Evolutionary conservation across 805 yeast species (phyloP).

Genomic region (Babjeviella inositovora): DNA sequence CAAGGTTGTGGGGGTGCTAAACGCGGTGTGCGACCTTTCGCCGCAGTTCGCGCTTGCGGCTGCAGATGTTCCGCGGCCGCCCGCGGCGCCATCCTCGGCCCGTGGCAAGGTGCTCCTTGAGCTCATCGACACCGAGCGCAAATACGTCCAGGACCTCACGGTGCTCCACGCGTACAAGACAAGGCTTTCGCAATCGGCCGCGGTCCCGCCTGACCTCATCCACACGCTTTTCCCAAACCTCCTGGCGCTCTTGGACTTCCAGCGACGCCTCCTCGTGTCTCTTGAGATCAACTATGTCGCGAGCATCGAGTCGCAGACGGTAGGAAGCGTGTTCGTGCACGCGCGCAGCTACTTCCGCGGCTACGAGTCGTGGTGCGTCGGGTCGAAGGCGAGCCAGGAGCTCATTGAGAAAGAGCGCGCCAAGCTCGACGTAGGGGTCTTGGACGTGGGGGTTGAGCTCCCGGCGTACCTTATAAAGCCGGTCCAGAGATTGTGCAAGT

Average conservation of each 20-base stretch:
- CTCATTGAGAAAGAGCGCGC: conserved; percentile 50
- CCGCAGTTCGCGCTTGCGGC: conserved; percentile 7
- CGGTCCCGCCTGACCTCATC: conserved; percentile 63
- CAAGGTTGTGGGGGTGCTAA: conserved; percentile 60
- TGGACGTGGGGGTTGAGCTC: conserved; percentile 59
- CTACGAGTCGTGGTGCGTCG: conserved; percentile 90
- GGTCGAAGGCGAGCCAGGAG: conserved; percentile 78
- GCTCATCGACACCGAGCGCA: conserved; percentile 78
- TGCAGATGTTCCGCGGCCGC: conserved; percentile 3
- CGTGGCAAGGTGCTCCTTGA: conserved; percentile 73
- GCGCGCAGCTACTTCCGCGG: conserved; percentile 66
- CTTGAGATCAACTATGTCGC: conserved; percentile 75
- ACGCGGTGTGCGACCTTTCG: conserved; percentile 35
- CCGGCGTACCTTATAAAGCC: conserved; percentile 88
- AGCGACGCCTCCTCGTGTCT: conserved; percentile 76
- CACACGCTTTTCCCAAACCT: conserved; percentile 78
- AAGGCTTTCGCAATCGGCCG: conserved; percentile 49
- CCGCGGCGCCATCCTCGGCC: conserved; percentile 26
- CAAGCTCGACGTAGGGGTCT: conserved; percentile 34
- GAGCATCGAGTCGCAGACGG: conserved; percentile 61
- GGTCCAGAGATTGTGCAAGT: conserved; percentile 89
- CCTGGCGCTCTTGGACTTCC: conserved; percentile 75
- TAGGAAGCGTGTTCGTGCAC: conserved; percentile 79
- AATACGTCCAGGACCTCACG: conserved; percentile 85
- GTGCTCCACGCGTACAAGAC: conserved; percentile 48